phyloP scores from a whole-genome alignment of 768 basidiomycete species.

The Podaxis sp. region DNA sequence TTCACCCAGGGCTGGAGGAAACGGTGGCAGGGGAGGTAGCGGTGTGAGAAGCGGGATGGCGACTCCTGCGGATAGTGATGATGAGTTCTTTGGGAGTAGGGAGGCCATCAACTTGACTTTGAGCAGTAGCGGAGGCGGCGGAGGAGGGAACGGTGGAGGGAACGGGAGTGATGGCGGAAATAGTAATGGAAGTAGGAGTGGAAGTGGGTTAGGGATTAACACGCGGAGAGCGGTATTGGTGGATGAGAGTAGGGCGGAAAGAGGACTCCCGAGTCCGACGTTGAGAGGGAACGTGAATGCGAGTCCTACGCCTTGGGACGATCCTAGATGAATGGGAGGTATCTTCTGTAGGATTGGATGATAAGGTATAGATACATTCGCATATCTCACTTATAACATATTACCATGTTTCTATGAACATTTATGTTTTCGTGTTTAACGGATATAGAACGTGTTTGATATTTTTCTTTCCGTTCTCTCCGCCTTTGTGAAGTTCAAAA shows the following conservation, averaged over 20 bases:
- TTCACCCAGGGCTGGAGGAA: not conserved
- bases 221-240: slow-evolving; percentile 23
- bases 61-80: slow-evolving; percentile 40
- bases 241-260: slow-evolving; percentile 56
- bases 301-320: slow-evolving; percentile 6
- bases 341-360: not conserved
- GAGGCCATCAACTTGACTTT: slow-evolving; percentile 44
- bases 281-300: slow-evolving; percentile 16
- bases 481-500: not conserved
- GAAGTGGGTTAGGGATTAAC: slow-evolving; percentile 6
- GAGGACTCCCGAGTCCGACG: slow-evolving; percentile 61
- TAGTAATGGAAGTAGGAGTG: not conserved
- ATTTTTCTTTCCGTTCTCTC: not conserved
- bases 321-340: not conserved
- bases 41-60: slow-evolving; percentile 26
- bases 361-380: not conserved
- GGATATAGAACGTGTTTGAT: not conserved
- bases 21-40: not conserved
- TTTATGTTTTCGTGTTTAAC: not conserved
- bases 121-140: slow-evolving; percentile 19
- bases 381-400: not conserved
- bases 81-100: slow-evolving; percentile 26
- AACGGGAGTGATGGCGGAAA: not conserved
- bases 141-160: slow-evolving; percentile 15
- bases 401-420: not conserved